Evolutionary conservation across 345 rosid species (phyloP).

Genomic region (Citrus sp.): DNA sequence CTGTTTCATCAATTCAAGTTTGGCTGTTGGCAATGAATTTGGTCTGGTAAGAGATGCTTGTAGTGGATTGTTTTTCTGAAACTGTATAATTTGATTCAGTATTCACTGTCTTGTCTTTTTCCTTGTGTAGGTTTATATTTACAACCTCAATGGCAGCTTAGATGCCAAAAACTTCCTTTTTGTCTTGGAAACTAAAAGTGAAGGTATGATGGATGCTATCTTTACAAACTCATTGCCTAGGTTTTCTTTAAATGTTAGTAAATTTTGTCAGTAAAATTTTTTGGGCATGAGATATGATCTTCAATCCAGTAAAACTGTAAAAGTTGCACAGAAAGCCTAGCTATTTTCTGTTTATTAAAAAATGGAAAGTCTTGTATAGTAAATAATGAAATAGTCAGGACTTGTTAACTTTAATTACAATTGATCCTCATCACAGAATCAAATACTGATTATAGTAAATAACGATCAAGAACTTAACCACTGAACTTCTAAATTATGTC

Average conservation of each 20-base stretch:
- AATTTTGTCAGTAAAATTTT: not conserved
- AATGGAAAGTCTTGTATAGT: not conserved
- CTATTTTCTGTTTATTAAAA: not conserved
- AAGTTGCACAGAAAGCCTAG: not conserved
- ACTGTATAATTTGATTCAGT: constrained; percentile 2
- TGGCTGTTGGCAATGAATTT: constrained; percentile 60
- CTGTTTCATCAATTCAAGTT: constrained; percentile 42
- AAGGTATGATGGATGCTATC: constrained; percentile 36
- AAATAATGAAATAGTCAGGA: not conserved
- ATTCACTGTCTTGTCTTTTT: constrained; percentile 6
- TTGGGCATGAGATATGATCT: not conserved
- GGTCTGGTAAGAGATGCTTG: constrained; percentile 54
- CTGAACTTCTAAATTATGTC: not conserved
- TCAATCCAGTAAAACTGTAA: not conserved
- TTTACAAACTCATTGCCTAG: not conserved
- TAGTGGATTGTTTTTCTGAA: not conserved
- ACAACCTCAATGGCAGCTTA: constrained; percentile 33
- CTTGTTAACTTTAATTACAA: not conserved
- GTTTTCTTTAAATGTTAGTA: not conserved
- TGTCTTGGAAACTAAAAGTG: constrained; percentile 38
- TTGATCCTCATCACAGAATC: not conserved
- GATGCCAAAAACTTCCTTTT: constrained; percentile 32
- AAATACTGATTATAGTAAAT: not conserved
- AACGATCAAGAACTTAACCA: not conserved
- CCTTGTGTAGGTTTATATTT: constrained; percentile 48